These are phyloP conservation scores for Chamaecyparis obtusa DNA, from an alignment of 75 land plant genomes.

Conservation along the genomic window DNA sequence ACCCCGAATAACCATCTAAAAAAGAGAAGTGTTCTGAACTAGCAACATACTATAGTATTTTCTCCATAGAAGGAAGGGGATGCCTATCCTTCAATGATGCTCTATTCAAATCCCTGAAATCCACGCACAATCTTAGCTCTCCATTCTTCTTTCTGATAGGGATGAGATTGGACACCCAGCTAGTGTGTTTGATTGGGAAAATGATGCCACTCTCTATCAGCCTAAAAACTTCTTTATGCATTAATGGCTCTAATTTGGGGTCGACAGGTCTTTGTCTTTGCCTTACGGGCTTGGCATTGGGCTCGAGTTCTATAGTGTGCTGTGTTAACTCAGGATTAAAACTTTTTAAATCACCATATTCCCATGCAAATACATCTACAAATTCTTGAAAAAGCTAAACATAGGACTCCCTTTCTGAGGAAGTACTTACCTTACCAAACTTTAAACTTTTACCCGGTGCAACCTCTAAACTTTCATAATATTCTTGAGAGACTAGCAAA, in stretches of 20 bases:
- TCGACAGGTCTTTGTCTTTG: neutral
- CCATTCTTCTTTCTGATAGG: neutral
- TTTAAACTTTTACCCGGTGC: neutral
- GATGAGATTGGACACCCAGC: neutral
- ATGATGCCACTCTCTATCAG: neutral
- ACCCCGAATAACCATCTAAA: neutral
- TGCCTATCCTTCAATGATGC: neutral
- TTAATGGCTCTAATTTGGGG: neutral
- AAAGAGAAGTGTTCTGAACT: neutral
- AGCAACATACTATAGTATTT: neutral
- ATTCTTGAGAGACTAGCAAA: accelerated
- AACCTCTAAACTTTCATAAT: neutral
- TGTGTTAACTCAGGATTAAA: neutral
- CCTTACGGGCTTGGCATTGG: neutral
- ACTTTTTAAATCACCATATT: neutral
- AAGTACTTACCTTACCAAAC: neutral
- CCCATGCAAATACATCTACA: neutral
- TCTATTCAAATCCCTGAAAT: neutral
- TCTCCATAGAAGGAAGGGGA: neutral
- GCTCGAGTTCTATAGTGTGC: neutral
- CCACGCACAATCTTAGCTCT: neutral
- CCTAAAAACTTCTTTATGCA: neutral
- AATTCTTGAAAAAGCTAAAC: neutral
- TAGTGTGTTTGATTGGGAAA: neutral
- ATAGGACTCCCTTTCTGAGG: neutral